Evolutionary conservation across 177 flowering plant species (phyloP), one percentile per base, ranked within the genome.

Genomic region (Vitis hybrid): DNA sequence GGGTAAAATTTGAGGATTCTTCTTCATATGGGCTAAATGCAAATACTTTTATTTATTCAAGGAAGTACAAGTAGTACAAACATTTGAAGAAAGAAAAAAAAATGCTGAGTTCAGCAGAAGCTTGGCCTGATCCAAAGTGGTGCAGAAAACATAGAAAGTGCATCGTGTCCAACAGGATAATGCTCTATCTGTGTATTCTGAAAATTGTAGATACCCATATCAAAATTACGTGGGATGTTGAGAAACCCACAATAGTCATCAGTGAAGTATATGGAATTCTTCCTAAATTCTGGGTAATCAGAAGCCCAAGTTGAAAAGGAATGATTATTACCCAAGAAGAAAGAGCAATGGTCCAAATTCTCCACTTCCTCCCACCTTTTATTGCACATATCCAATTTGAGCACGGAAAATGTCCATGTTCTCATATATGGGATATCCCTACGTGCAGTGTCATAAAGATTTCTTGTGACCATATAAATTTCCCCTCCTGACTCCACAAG

Each of bases 51-150:
- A 35, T 35, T 35, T 35, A 35, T 35, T 35, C 46, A 35, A 35
- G 46, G 46, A 6, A 35, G 7, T 35, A 35, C 56, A 54, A 54
- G 56, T 15, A 54, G 0, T 35, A 35, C 46, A 35, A 6, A 35
- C 12, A 52, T 52, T 11, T 3, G 13, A n/a, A 56, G 16, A 56
- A 4, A 56, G 7, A 18, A 57, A 19, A 18, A 14, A 19, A 57
- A 19, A 16, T 18, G 9, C 0, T 18, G 7, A 65, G 52, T 3
- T 60, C 49, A 69, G 56, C 21, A 49, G 32, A 69, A 49, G 30
- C 56, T 50, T 48, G 71, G 71, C 49, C 4, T 69, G 56, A 69
- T 60, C 71, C 71, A 69, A 48, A 69, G 55, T 27, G 71, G 71
- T 27, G 52, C 57, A 49, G 48, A 49, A 51, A 56, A 50, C 16